Evolutionary conservation across 148 eudicot species (phyloP).

Genomic region (Silene latifolia): DNA sequence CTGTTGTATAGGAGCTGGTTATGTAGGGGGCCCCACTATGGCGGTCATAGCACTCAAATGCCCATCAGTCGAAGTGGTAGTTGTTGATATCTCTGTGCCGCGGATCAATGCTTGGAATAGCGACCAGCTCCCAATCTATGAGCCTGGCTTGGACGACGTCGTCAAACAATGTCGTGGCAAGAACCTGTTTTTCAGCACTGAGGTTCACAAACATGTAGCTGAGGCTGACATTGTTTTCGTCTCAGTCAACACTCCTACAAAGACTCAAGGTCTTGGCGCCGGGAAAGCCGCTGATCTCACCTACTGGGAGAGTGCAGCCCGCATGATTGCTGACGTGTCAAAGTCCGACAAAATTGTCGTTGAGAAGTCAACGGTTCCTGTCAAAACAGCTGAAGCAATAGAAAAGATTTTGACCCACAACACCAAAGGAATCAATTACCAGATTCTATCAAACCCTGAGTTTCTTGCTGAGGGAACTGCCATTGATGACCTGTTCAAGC

Average conservation of each 20-base stretch:
- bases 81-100: slow-evolving; percentile 66
- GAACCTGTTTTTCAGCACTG: slow-evolving; percentile 79
- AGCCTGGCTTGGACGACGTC: slow-evolving; percentile 63
- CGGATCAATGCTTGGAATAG: slow-evolving; percentile 67
- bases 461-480: slow-evolving; percentile 91
- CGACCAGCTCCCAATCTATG: slow-evolving; percentile 57
- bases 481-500: slow-evolving; percentile 61
- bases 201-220: slow-evolving; percentile 64
- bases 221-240: slow-evolving; percentile 77
- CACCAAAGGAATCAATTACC: no score
- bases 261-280: no score
- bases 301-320: slow-evolving; percentile 73
- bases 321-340: slow-evolving; percentile 82
- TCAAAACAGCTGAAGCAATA: slow-evolving; percentile 80
- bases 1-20: no score
- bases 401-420: slow-evolving; percentile 59
- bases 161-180: slow-evolving; percentile 74
- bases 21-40: no score
- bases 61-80: no score
- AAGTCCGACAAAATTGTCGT: slow-evolving; percentile 74
- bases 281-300: slow-evolving; percentile 69
- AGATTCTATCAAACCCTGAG: slow-evolving; percentile 76
- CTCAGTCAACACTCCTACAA: slow-evolving; percentile 54
- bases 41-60: no score
- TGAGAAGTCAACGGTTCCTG: slow-evolving; percentile 79